Evolutionary conservation across 805 yeast species (phyloP).

Genomic region (Saccharomycopsis lassenensis): DNA sequence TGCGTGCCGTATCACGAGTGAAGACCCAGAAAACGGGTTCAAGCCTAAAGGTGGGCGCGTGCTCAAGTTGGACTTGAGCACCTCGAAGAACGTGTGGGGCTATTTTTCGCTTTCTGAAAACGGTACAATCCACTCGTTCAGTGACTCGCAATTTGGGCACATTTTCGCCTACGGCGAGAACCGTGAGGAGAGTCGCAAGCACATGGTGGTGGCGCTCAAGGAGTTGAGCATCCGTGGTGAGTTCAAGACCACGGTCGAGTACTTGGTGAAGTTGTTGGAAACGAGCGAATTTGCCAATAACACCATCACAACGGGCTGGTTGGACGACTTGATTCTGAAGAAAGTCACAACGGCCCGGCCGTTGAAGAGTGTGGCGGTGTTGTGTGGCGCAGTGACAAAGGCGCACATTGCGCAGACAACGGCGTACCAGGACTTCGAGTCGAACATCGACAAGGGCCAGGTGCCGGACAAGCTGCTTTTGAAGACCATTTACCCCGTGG

Average conservation of each 20-base stretch:
- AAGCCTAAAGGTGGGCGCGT: conserved; percentile 96
- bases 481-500: conserved; percentile 84
- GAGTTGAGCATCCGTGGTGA: conserved; percentile 97
- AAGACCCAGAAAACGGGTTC: conserved; percentile 99
- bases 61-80: conserved; percentile 93
- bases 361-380: conserved; percentile 77
- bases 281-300: conserved; percentile 95
- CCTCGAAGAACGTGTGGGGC: conserved; percentile 99
- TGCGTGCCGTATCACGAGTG: conserved; percentile 98
- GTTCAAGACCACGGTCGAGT: conserved; percentile 96
- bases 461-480: conserved; percentile 75
- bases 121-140: conserved; percentile 94
- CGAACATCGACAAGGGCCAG: conserved; percentile 89
- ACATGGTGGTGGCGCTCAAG: conserved; percentile 97
- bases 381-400: conserved; percentile 97
- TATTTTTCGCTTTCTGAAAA: conserved; percentile 94
- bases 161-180: conserved; percentile 98
- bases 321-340: conserved; percentile 88
- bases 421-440: conserved; percentile 54
- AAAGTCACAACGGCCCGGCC: conserved; percentile 97
- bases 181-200: conserved; percentile 95
- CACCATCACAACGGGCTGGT: conserved; percentile 98
- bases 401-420: conserved; percentile 74
- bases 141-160: conserved; percentile 98
- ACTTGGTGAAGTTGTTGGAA: conserved; percentile 86